Base-by-base conservation (phyloP, 305 asterid genomes). In the Rubia occidens region DNA sequence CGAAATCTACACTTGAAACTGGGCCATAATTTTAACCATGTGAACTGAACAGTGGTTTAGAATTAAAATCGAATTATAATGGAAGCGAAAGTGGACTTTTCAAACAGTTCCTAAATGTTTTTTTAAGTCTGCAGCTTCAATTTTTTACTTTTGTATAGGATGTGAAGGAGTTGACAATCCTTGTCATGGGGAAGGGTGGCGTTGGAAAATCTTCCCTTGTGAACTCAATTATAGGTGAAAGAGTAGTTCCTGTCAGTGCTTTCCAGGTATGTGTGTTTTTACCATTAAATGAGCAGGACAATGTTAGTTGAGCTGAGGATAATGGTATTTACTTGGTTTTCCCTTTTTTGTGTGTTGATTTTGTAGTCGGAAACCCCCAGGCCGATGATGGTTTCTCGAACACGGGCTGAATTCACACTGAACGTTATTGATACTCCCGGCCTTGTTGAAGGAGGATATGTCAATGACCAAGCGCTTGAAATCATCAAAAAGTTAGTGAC, bases 171-270 rank as follows among this genome's bases (percentile, higher is more conserved):
- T 67, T 94, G 82, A 94, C 99, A 17, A 78, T 94, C 77, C 90
- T 94, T 71, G 95, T 94, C 71, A 86, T 90, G 96, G 99, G 99
- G 71, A 94, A 94, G 87, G 89, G 97, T 0, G 97, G 97, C 64
- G 97, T 94, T 69, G 99, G 99, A 60, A 94, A 94, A 79, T 94
- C 99, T 43, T 94, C 99, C 61, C 85, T 93, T 9, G 82, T 94
- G 75, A 94, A 94, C 75, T 94, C 99, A 29, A 85, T 94, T 44
- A 72, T 94, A 5, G 96, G 96, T 35, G 99, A 94, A 74, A 85
- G 96, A 81, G 95, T 83, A 68, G 97, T 89, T 51, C 77, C 95
- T 74, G 89, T 86, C 74, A 85, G 99, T 78, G 96, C 97, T 78
- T 94, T 94, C 75, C 97, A 90, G 97, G 99, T 90, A 81, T 67